phyloP scores from a whole-genome alignment of 345 rosid species.

The Cardamine chenopodiifolia region DNA sequence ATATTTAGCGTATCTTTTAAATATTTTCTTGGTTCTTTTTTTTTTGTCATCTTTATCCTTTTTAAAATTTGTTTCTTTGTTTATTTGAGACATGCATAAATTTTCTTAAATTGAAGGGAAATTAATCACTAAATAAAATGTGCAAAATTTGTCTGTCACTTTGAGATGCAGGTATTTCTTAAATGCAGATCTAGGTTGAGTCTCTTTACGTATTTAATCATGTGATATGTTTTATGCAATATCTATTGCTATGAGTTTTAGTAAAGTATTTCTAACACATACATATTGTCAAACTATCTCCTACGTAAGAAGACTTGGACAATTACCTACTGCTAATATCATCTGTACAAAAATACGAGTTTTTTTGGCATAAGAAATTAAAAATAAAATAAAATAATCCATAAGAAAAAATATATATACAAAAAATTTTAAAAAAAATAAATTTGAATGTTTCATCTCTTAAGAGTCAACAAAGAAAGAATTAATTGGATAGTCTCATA shows the following conservation, averaged over 20 bases:
- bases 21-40: not conserved
- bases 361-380: not conserved
- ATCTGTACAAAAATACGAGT: not conserved
- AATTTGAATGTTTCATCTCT: conserved; percentile 7
- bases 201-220: not conserved
- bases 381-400: not conserved
- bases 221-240: not conserved
- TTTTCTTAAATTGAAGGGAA: not conserved
- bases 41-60: not conserved
- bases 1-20: not conserved
- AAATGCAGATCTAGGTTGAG: not conserved
- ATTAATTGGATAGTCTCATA: conserved; percentile 34
- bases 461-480: not conserved
- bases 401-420: not conserved
- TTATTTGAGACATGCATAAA: not conserved
- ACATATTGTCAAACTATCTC: too few relatives aligned
- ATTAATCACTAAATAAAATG: not conserved
- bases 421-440: not conserved
- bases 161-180: not conserved
- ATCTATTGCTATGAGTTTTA: not conserved
- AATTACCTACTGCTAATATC: not conserved
- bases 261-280: not conserved
- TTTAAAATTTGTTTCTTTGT: not conserved
- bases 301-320: not conserved
- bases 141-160: not conserved